Conservation (phyloP, 1,284 basidiomycete species). For the Tilletia indica region DNA sequence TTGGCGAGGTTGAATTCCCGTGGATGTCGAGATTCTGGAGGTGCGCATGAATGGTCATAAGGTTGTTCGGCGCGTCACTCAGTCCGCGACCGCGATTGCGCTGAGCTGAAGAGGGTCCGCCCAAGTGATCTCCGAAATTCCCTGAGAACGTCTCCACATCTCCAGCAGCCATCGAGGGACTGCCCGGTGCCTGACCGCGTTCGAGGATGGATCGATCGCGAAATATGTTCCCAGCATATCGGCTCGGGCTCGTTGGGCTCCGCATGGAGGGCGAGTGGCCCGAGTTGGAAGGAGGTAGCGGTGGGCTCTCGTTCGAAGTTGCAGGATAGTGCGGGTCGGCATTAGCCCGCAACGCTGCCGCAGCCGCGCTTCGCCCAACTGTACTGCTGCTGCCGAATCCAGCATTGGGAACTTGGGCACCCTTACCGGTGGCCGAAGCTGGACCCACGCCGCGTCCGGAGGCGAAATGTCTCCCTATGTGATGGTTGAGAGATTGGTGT, state of each 20-base stretch:
- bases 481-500: constrained; percentile 16
- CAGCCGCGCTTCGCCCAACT: constrained; percentile 1
- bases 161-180: background rate
- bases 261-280: background rate
- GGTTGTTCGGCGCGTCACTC: constrained; percentile 9
- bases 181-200: background rate
- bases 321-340: constrained; percentile 4
- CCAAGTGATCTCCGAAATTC: no score
- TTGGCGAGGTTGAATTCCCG: background rate
- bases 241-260: constrained; percentile 11
- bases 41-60: constrained; percentile 9
- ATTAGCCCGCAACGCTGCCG: background rate
- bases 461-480: background rate
- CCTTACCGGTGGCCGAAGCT: background rate
- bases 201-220: background rate
- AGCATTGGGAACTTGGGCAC: no score
- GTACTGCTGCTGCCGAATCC: background rate
- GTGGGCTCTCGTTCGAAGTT: background rate
- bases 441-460: background rate
- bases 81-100: background rate
- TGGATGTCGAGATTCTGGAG: background rate
- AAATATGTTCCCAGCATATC: background rate
- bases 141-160: no score
- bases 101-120: no score
- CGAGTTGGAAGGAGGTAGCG: background rate